Evolutionary conservation across 257 asterid genomes (phyloP).

Genomic region (Plantago ovata): DNA sequence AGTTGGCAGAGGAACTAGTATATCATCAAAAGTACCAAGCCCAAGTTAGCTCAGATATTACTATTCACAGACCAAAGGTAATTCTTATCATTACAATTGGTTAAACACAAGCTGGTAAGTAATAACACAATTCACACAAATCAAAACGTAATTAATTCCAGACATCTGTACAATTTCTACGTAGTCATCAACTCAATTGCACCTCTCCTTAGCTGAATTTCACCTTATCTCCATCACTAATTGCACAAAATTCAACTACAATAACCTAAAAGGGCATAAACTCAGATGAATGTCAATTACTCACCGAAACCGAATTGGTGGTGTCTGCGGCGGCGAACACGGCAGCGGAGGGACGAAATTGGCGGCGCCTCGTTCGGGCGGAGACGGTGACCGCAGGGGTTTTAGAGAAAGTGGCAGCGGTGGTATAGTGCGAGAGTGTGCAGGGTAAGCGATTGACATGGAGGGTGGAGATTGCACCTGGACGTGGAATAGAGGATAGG

Average conservation of each 20-base stretch:
- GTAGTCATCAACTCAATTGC: neutral
- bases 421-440: slow-evolving; percentile 18
- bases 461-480: slow-evolving; percentile 22
- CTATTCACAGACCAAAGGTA: too few species aligned
- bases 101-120: neutral
- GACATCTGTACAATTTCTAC: neutral
- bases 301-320: slow-evolving; percentile 55
- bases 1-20: too few species aligned
- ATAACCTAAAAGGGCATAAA: neutral
- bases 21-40: too few species aligned
- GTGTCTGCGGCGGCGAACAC: slow-evolving; percentile 36
- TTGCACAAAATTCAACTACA: neutral
- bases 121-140: neutral
- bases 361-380: slow-evolving; percentile 26
- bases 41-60: too few species aligned
- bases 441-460: slow-evolving; percentile 35
- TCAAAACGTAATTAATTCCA: too few species aligned
- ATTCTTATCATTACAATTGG: too few species aligned
- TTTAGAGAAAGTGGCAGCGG: slow-evolving; percentile 11
- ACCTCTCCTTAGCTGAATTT: neutral
- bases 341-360: slow-evolving; percentile 29
- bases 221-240: neutral
- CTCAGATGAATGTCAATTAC: slow-evolving; percentile 16
- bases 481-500: slow-evolving; percentile 23
- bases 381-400: slow-evolving; percentile 21